These are phyloP conservation scores for Calonectria ilicicola DNA, from an alignment of 2,329 filamentous ascomycete species.

Conservation along the genomic window DNA sequence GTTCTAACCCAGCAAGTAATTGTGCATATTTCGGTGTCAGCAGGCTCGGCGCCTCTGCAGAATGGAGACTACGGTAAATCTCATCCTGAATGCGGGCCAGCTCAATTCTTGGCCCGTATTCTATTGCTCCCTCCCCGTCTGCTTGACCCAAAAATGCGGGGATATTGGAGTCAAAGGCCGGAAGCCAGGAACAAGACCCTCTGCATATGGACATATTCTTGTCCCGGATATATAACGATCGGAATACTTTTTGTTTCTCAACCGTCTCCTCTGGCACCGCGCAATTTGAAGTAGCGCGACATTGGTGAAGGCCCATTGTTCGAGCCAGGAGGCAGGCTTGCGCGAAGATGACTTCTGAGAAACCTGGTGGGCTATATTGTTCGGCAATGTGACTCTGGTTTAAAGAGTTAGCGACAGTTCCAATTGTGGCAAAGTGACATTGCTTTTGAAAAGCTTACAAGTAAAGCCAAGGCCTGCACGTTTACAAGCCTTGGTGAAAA, in stretches of 20 bases:
- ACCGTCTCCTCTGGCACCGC: slow-evolving; percentile 22
- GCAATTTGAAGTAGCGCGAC: slow-evolving; percentile 19
- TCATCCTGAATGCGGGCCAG: slow-evolving; percentile 41
- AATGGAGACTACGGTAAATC: slow-evolving; percentile 32
- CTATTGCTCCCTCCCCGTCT: slow-evolving; percentile 14
- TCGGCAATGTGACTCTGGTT: slow-evolving; percentile 40
- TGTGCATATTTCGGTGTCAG: slow-evolving; percentile 15
- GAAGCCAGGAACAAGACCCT: slow-evolving; percentile 35
- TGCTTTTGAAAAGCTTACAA: slow-evolving; percentile 25
- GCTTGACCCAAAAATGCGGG: not conserved
- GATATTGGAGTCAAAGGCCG: slow-evolving; percentile 31
- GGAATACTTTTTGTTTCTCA: slow-evolving; percentile 39
- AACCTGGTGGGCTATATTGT: slow-evolving; percentile 39
- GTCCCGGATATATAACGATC: slow-evolving; percentile 41
- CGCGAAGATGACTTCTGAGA: slow-evolving; percentile 41
- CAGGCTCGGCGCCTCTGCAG: slow-evolving; percentile 24
- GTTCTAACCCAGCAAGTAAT: slow-evolving; percentile 26
- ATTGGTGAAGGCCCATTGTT: slow-evolving; percentile 43
- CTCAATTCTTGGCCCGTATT: slow-evolving; percentile 33
- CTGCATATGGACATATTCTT: slow-evolving; percentile 38
- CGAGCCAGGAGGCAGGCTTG: slow-evolving; percentile 42
- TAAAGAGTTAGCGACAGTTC: not conserved
- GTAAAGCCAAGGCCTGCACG: slow-evolving; percentile 40
- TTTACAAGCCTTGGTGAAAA: slow-evolving; percentile 40
- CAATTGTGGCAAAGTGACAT: not conserved